Evolutionary conservation across 345 rosid genomes (phyloP).

Genomic region (Lumnitzera racemosa): DNA sequence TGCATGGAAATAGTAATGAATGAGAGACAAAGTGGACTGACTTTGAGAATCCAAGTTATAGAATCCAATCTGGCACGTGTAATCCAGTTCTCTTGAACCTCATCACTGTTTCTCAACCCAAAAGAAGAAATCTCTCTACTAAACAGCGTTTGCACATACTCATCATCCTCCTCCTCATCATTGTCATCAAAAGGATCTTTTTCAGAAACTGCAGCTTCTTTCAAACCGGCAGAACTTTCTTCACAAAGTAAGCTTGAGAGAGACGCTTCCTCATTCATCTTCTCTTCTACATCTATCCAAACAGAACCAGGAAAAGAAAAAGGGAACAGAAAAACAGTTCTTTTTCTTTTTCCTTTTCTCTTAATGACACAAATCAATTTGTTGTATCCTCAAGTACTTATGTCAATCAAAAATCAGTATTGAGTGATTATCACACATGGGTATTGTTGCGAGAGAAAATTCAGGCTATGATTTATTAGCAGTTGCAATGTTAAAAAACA

Average conservation of each 20-base stretch:
- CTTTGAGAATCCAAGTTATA: slow-evolving; percentile 48
- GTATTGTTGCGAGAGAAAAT: too few species aligned
- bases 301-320: not conserved
- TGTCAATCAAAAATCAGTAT: too few species aligned
- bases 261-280: slow-evolving; percentile 5
- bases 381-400: too few species aligned
- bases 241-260: slow-evolving; percentile 26
- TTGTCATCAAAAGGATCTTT: not conserved
- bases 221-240: slow-evolving; percentile 22
- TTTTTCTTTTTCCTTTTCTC: too few species aligned
- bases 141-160: slow-evolving; percentile 24
- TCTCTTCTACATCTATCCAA: not conserved
- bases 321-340: too few species aligned
- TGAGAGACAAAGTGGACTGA: slow-evolving; percentile 12
- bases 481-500: too few species aligned
- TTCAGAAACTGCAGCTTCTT: slow-evolving; percentile 12
- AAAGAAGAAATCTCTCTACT: slow-evolving; percentile 31
- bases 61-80: slow-evolving; percentile 36
- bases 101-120: slow-evolving; percentile 16
- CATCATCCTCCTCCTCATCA: slow-evolving; percentile 14
- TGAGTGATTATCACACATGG: too few species aligned
- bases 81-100: slow-evolving; percentile 17
- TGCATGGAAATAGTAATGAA: not conserved
- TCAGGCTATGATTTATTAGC: too few species aligned
- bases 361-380: too few species aligned